Conservation (phyloP, 768 basidiomycete genomes). For the Mycena rosella region DNA sequence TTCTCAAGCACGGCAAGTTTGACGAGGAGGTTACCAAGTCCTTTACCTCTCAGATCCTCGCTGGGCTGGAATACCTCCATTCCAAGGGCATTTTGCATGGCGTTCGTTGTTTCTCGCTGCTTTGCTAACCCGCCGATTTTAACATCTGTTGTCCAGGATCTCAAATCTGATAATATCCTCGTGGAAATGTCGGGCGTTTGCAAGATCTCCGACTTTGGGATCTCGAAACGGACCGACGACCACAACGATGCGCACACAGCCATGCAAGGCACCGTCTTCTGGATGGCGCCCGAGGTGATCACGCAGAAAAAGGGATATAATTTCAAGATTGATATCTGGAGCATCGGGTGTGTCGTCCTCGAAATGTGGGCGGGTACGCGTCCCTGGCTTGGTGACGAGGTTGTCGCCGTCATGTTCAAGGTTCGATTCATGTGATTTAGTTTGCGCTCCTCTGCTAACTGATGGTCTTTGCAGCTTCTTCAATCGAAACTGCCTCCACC, state of each 20-base stretch:
- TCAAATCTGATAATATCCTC: constrained; percentile 99
- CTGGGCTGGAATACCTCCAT: constrained; percentile 94
- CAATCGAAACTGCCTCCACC: constrained; percentile 89
- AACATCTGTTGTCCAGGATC: constrained; percentile 66
- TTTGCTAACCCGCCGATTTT: not conserved
- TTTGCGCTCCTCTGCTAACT: too few species aligned
- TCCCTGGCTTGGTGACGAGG: constrained; percentile 94
- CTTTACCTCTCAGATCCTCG: constrained; percentile 92
- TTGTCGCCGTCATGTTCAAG: constrained; percentile 93
- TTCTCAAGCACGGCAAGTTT: constrained; percentile 94
- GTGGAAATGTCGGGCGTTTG: constrained; percentile 93
- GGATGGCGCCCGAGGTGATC: constrained; percentile 99
- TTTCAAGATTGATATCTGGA: constrained; percentile 99
- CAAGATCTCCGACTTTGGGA: constrained; percentile 99
- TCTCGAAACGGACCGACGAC: constrained; percentile 95
- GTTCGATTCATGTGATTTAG: too few species aligned
- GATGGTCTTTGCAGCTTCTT: constrained; percentile 70
- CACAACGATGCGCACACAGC: constrained; percentile 87
- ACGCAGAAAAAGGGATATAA: constrained; percentile 93
- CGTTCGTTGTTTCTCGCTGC: constrained; percentile 56
- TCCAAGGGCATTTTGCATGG: constrained; percentile 92
- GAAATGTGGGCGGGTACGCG: constrained; percentile 95
- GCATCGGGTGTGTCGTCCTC: constrained; percentile 95
- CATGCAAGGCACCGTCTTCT: constrained; percentile 98
- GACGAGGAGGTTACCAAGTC: constrained; percentile 92